phyloP scores from a whole-genome alignment of 805 yeast species.

The Millerozyma acaciae region DNA sequence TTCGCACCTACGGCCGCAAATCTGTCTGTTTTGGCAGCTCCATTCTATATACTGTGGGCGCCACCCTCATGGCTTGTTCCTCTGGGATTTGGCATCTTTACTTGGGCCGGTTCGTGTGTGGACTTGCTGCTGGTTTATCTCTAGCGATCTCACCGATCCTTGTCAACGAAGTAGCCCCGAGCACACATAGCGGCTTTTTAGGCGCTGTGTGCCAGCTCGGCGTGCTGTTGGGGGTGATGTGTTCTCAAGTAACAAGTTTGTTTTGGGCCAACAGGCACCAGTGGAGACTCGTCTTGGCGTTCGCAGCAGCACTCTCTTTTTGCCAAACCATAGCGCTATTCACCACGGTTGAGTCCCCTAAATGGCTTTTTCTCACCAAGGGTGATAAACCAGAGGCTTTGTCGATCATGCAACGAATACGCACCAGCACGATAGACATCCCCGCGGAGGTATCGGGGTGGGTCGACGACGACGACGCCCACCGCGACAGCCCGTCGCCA shows the following conservation, averaged over 20 bases:
- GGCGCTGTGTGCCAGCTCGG: constrained; percentile 39
- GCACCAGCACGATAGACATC: constrained; percentile 29
- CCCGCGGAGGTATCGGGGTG: constrained; percentile 35
- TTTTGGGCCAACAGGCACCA: constrained; percentile 32
- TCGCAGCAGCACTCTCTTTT: constrained; percentile 21
- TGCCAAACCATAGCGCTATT: constrained; percentile 29
- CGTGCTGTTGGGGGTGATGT: constrained; percentile 35
- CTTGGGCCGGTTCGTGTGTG: constrained; percentile 32
- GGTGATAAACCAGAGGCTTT: constrained; percentile 28
- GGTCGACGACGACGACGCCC: constrained; percentile 11
- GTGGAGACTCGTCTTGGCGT: constrained; percentile 34
- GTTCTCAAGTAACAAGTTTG: constrained; percentile 30
- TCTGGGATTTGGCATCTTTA: constrained; percentile 16
- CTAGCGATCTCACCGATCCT: constrained; percentile 40
- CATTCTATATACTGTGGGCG: constrained; percentile 23
- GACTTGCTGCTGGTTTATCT: constrained; percentile 37
- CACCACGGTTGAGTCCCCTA: constrained; percentile 38
- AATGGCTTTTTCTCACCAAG: constrained; percentile 34
- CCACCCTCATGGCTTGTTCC: constrained; percentile 23
- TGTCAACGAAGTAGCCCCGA: constrained; percentile 37
- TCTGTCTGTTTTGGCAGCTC: constrained; percentile 19
- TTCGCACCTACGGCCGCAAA: constrained; percentile 25
- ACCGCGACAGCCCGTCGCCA: no score
- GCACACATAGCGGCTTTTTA: constrained; percentile 38
- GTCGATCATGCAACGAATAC: constrained; percentile 20